Base-by-base conservation (phyloP, 2,329 filamentous ascomycete species). In the Aspergillus pseudoglaucus region DNA sequence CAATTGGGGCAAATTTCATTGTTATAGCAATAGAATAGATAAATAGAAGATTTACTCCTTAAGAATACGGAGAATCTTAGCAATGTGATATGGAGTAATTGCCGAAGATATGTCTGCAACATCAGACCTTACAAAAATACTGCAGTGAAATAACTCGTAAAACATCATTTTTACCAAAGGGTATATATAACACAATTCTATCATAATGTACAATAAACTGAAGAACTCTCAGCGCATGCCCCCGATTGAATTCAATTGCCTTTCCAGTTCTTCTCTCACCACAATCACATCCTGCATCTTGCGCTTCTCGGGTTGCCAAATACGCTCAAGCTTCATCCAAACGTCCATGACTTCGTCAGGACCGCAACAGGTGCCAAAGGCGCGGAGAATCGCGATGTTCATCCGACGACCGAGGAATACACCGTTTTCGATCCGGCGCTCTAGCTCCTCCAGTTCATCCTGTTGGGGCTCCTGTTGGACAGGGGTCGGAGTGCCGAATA, bases 401-500 rank as follows among this genome's bases (percentile, higher is more conserved):
- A 72, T 64, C 41, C 61, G 63, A 20, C 67, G 67, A n/a, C 69
- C 68, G 7, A 72, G 53, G 44, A 71, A 72, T 10, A 72, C 61
- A 3, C 64, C 65, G 47, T 71, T 70, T 32, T 70, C 65, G 15
- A 70, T 58, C 40, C 60, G 61, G 32, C 53, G 57, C 22, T 64
- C 60, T 10, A 64, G 45, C 3, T 59, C 52, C 18, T 62, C 56
- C 25, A 55, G 32, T 10, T 50, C 47, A 18, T 52, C 50, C 3
- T 43, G 15, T 3, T 43, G 18, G 32, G 44, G 47, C 20, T 18
- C 22, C 30, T 48, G 47, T 33, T 38, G 42, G 42, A 45, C 32
- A n/a, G 42, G 47, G 14, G 47, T 35, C 23, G 33, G 43, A 18
- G 23, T 45, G 42, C 20, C 44, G 44, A 54, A 52, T 12, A 55